Conservation (phyloP, 2,329 filamentous ascomycete species). For the Pestalotiopsis sp. region DNA sequence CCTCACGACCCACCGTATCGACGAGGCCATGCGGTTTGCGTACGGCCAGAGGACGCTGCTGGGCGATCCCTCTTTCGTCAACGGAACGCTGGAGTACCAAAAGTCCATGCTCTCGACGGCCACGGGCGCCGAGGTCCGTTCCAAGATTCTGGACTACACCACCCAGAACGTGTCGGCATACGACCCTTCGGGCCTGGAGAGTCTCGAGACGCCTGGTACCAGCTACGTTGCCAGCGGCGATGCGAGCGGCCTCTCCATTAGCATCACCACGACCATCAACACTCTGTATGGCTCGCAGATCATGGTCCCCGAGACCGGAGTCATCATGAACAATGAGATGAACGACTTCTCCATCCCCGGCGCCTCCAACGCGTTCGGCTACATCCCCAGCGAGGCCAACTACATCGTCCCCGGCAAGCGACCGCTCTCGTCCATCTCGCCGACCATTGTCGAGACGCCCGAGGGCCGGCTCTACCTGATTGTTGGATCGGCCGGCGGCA, state of each 20-base stretch:
- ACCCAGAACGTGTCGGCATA: slow-evolving; percentile 44
- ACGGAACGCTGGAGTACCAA: slow-evolving; percentile 61
- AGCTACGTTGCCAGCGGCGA: slow-evolving; percentile 71
- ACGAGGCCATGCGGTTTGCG: slow-evolving; percentile 81
- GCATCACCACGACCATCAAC: slow-evolving; percentile 81
- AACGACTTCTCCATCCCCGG: slow-evolving; percentile 80
- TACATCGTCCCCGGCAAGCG: slow-evolving; percentile 77
- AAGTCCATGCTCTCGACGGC: slow-evolving; percentile 65
- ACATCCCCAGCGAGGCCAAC: slow-evolving; percentile 72
- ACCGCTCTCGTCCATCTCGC: slow-evolving; percentile 76
- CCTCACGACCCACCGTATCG: slow-evolving; percentile 75
- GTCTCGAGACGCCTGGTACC: slow-evolving; percentile 65
- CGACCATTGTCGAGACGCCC: slow-evolving; percentile 72
- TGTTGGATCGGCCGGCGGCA: slow-evolving; percentile 80
- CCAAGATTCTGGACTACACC: slow-evolving; percentile 42
- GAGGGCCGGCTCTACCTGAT: slow-evolving; percentile 71
- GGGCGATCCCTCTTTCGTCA: slow-evolving; percentile 75
- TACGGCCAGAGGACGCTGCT: slow-evolving; percentile 74
- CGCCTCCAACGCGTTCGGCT: slow-evolving; percentile 74
- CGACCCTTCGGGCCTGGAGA: slow-evolving; percentile 47
- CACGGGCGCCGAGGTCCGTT: slow-evolving; percentile 53
- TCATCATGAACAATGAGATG: slow-evolving; percentile 69
- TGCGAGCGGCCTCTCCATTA: slow-evolving; percentile 69
- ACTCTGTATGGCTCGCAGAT: slow-evolving; percentile 75
- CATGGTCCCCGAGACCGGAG: slow-evolving; percentile 78